Evolutionary conservation across 306 rosid genomes (phyloP), one percentile per base, ranked within the genome.

Genomic region (Dryas alaskensis): DNA sequence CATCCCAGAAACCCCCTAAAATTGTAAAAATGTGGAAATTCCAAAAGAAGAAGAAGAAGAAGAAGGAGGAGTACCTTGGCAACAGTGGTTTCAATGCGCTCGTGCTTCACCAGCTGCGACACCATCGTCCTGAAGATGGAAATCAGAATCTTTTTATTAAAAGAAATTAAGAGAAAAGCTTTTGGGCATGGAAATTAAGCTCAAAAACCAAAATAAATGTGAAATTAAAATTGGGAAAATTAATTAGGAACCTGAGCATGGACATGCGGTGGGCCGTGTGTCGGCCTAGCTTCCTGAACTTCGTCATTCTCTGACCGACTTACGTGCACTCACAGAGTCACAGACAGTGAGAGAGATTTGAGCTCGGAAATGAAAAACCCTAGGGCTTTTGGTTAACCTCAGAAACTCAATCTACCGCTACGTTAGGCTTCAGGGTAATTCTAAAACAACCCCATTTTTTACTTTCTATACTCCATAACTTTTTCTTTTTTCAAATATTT

Each of bases 11-110:
- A 45, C 66, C 8, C 68, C 62, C 27, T 22, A 55, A 62, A 42
- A 25, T 46, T 27, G 65, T 37, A 37, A 60, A 60, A 37, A 1
- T 7, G 3, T 6, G 65, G 19, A 31, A 37, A 60, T 12, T 60
- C 10, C 46, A 0, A 51, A 22, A 40, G 7, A 16, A 37, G 45
- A 52, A 43, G 10, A 52, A 43, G 10, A 17, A 17, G 5, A 31
- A 27, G 5, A 10, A 25, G 16, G 43, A 13, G 39, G 7, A 2
- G 13, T 73, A 86, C 98, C 97, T 94, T 94, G 75, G 96, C 84
- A 72, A 92, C 86, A 54, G 99, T 94, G 76, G 99, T 94, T 90
- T 94, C 99, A 8, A 94, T 89, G 13, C 99, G 96, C 80, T 94
- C 96, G 55, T 94, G 96, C 89, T 88, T 94, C 79, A 94, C 97